Evolutionary conservation across 352 stramenopile genomes (phyloP), one percentile per base, ranked within the genome.

Genomic region (Globisporangium cederbergense): DNA sequence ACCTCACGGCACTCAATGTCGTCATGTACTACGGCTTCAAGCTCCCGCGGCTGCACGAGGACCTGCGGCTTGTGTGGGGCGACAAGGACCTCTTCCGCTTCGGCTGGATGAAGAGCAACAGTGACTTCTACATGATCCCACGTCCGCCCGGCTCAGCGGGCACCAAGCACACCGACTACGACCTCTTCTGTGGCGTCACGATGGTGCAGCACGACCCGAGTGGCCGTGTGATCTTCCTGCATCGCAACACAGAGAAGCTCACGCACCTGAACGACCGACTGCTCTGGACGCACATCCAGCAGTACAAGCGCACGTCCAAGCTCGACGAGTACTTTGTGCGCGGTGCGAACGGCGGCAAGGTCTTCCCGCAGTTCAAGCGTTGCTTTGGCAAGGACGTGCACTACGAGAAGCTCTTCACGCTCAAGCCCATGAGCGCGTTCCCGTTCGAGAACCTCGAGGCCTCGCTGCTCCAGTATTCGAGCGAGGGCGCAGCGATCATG

Each of bases 321-420:
- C 56, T 80, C 5, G 67, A 75, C 0, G 70, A 66, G 40, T 89
- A 89, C 58, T 68, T 81, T 67, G 77, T 86, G 43, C 79, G 79
- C 46, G 81, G 81, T 2, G 81, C 79, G 11, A 88, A 89, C 36
- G 81, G 79, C 38, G 79, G 78, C 59, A 88, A 90, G 57, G 72
- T 86, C 0, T 90, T 88, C 58, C 77, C 79, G 28, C 72, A 86
- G 64, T 90, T 89, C 55, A 83, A 82, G 56, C 74, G 79, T 0
- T 90, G 79, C 54, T 90, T 89, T 58, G 81, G 81, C 40, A 88
- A 88, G 64, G 79, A 88, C 58, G 76, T 86, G 32, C 75, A 80
- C 56, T 90, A 88, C 64, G 74, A 88, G 14, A 87, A 86, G 62
- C 66, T 82, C 22, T 90, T 89, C 60, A 81, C 75, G 28, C 66